Base-by-base conservation (phyloP, 2,329 filamentous ascomycete species). In the Diplodia seriata region DNA sequence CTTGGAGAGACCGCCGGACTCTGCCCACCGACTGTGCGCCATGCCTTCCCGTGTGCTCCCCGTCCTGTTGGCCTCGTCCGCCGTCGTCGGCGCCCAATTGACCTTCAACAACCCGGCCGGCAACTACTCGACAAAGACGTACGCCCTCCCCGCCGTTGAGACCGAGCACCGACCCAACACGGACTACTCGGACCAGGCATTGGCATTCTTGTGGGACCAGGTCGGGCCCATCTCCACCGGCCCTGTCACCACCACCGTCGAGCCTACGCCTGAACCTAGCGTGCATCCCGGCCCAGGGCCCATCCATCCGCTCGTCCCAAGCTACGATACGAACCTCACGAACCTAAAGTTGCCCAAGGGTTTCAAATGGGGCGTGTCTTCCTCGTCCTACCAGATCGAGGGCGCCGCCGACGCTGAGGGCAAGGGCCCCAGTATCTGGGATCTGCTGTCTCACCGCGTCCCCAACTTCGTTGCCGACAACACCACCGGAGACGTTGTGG, bases 171-270 rank as follows among this genome's bases (percentile, higher is more conserved):
- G 63, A 7, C 18, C 63, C 33, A 66, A 66, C 54, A 63, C 75
- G 1, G 80, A 82, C 67, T 85, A 83, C 73, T 82, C 81, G 0
- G 79, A 84, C 61, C 79, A 83, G 69, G 80, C 80, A 20, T 75
- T 85, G 23, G 80, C 78, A 3, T 80, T 81, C 49, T 74, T 83
- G 11, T 83, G 81, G 81, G 77, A 82, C 66, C 78, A 81, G 62
- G 77, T 83, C 29, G 81, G 81, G 0, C 79, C 80, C 14, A 75
- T 83, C 29, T 74, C 76, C 31, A 76, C 77, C 7, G 81, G 81
- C 1, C 77, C 80, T 0, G 75, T 83, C 29, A 82, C 79, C 20
- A 78, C 76, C 2, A 82, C 81, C 1, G 79, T 80, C 2, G 69
- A 73, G 7, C 80, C 81, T n/a, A 82, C 80, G 1, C 77, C 81